Evolutionary conservation across 176 grass and related monocot species (phyloP), one percentile per base, ranked within the genome.

Genomic region (Carex littledalei): DNA sequence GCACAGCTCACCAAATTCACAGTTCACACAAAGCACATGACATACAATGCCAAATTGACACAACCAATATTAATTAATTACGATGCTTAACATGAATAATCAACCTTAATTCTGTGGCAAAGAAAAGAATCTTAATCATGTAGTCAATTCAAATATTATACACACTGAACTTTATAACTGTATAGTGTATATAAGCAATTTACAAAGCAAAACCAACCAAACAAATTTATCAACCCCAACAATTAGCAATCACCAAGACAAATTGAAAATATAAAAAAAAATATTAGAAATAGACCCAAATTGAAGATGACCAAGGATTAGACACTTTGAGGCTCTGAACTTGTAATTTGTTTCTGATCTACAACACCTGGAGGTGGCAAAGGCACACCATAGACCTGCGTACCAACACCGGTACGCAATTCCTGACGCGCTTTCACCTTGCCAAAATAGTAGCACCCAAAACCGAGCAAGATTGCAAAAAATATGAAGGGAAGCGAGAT

Each of bases 401-500:
- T 86, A 8, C 87, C 87, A 4, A 96, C 80, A 29, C 94, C 91
- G 10, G 77, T n/a, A 37, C 57, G 83, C 84, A 87, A 84, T 84
- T 93, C 91, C 87, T 93, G 87, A 10, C 91, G 83, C 2, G 89
- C 94, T 86, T 43, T 96, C 76, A 89, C 84, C 89, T 86, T 93
- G 52, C 94, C 91, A 54, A 96, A 75, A 67, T 93, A 96, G 91
- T 88, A 96, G 84, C 94, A 96, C 49, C 94, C 94, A 59, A 96
- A 90, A 55, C 89, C 89, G 35, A 96, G 84, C 22, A 93, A 84
- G 84, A 93, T 47, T 79, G 87, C 81, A n/a, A 96, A 81, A 84
- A 96, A 86, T 10, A 96, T 91, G 73, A 96, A 81, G 57, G 91
- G 91, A 45, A 96, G 76, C 6, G 94, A 96, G 69, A 96, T 87